These are phyloP conservation scores for Labyrinthula sp. DNA, from an alignment of 352 stramenopile genomes.

Conservation along the genomic window DNA sequence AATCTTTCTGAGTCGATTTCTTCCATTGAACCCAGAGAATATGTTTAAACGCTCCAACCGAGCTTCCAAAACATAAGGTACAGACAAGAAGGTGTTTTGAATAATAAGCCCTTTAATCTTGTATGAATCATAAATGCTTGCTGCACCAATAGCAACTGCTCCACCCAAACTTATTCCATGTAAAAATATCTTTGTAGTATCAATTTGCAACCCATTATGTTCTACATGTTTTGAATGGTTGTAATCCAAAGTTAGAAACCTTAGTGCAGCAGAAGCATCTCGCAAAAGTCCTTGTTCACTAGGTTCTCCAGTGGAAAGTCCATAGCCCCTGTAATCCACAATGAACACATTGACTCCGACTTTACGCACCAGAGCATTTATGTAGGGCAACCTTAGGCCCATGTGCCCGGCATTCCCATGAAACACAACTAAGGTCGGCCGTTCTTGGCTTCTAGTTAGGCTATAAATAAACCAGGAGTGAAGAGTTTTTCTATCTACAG, in stretches of 20 bases:
- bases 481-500: no score
- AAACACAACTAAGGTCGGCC: conserved; percentile 37
- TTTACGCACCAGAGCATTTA: conserved; percentile 26
- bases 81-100: conserved; percentile 41
- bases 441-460: not conserved
- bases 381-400: conserved; percentile 33
- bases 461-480: not conserved
- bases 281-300: conserved; percentile 33
- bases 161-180: conserved; percentile 37
- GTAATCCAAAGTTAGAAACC: no score
- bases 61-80: no score
- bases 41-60: no score
- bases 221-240: no score
- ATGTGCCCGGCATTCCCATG: conserved; percentile 43
- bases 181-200: no score
- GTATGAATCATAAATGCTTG: not conserved
- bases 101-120: conserved; percentile 31
- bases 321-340: conserved; percentile 42
- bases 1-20: no score
- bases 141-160: conserved; percentile 32
- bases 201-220: no score
- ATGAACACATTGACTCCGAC: conserved; percentile 36
- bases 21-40: no score
- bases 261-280: conserved; percentile 34
- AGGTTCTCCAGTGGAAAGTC: conserved; percentile 26